Percentiles rank a stretch among this genome's conserved stretches.
phyloP scores from a whole-genome alignment of 306 rosid species.

The Morella rubra region DNA sequence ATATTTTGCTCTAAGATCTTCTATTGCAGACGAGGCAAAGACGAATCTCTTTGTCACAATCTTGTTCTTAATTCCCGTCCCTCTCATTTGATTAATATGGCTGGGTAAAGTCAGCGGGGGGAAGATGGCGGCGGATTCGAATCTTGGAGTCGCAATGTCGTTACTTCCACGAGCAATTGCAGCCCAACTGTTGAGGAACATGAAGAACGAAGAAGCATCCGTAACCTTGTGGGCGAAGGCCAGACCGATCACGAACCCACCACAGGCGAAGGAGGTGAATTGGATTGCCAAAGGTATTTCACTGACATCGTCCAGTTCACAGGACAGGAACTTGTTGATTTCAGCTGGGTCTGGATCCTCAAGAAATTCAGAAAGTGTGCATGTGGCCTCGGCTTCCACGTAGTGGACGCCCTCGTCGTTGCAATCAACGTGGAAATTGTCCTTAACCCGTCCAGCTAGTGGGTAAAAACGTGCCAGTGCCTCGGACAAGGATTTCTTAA shows the following conservation, averaged over 20 bases:
- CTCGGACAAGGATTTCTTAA: conserved; percentile 29
- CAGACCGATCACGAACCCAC: conserved; percentile 15
- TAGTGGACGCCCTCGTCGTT: conserved; percentile 26
- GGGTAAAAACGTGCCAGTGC: conserved; percentile 27
- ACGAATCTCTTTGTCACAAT: conserved; percentile 27
- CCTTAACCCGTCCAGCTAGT: conserved; percentile 25
- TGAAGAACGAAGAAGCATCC: conserved; percentile 11
- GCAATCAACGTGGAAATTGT: conserved; percentile 20
- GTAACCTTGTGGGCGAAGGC: conserved; percentile 21
- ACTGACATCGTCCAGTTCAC: background rate
- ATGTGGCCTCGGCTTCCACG: conserved; percentile 17
- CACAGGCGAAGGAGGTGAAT: conserved; percentile 16
- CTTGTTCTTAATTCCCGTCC: conserved; percentile 17
- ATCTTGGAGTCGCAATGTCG: background rate
- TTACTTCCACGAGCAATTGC: conserved; percentile 13
- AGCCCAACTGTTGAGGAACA: conserved; percentile 21
- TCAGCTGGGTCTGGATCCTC: conserved; percentile 3
- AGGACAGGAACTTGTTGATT: conserved; percentile 6
- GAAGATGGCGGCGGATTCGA: conserved; percentile 29
- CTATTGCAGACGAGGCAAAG: conserved; percentile 15
- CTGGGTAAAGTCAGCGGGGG: conserved; percentile 31
- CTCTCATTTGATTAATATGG: background rate
- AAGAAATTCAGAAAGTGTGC: background rate
- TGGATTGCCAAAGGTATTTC: conserved; percentile 8
- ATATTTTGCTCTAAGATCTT: conserved; percentile 16